phyloP scores from a whole-genome alignment of 1,284 basidiomycete genomes.

The Ganoderma multipileum region DNA sequence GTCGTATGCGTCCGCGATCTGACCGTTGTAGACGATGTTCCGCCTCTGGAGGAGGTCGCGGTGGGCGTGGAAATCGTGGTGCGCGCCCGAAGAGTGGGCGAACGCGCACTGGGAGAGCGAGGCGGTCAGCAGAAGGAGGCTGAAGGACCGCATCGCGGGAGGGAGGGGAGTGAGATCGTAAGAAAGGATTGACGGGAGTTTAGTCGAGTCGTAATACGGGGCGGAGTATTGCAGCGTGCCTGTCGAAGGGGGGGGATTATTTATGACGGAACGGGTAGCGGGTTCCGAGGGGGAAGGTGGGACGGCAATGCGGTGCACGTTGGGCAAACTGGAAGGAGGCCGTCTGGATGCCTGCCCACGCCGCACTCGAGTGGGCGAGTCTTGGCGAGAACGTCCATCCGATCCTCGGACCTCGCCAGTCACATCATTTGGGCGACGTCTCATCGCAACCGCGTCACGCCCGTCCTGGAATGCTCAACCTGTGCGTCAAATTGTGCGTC shows the following conservation, averaged over 20 bases:
- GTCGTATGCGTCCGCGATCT: slow-evolving; percentile 55
- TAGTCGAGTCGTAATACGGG: slow-evolving; percentile 10
- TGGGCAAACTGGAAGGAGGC: not conserved
- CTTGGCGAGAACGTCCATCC: slow-evolving; percentile 4
- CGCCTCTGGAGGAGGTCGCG: slow-evolving; percentile 40
- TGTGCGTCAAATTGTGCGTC: not conserved
- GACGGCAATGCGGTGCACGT: slow-evolving; percentile 4
- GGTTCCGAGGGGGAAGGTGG: not conserved
- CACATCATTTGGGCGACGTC: not conserved
- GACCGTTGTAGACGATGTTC: slow-evolving; percentile 48
- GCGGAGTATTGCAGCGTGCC: not conserved
- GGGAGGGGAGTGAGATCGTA: slow-evolving; percentile 10
- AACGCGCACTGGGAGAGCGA: slow-evolving; percentile 34
- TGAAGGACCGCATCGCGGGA: slow-evolving; percentile 35
- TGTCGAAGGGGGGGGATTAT: not conserved
- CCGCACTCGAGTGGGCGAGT: slow-evolving; percentile 5
- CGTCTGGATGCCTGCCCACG: slow-evolving; percentile 2
- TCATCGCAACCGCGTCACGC: slow-evolving; percentile 1
- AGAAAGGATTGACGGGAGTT: slow-evolving; percentile 7
- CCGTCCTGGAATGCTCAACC: not conserved
- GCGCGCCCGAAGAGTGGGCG: slow-evolving; percentile 20
- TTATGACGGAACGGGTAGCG: slow-evolving; percentile 4
- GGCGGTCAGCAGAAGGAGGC: slow-evolving; percentile 35
- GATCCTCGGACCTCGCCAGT: slow-evolving; percentile 2
- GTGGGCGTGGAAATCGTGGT: slow-evolving; percentile 34